Percentiles rank a stretch among this genome's conserved stretches.
phyloP scores from a whole-genome alignment of 2,329 filamentous ascomycete genomes.

The Dactylellina haptotyla region DNA sequence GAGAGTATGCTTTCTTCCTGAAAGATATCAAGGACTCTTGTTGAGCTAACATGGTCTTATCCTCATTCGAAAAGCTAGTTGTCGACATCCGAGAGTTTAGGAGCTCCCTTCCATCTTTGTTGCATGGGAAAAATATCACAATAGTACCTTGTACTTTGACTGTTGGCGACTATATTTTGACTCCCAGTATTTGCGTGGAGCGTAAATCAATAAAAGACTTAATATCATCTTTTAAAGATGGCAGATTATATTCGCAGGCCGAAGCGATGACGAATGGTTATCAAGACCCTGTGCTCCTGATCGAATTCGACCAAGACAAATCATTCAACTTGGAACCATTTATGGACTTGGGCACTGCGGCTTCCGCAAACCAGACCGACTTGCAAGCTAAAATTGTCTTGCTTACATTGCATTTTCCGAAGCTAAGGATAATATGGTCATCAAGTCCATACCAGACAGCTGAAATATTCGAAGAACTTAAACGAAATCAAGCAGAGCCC shows the following conservation, averaged over 20 bases:
- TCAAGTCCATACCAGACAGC: slow-evolving; percentile 93
- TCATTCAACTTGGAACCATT: slow-evolving; percentile 84
- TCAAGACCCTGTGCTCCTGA: slow-evolving; percentile 86
- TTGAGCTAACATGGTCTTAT: not conserved
- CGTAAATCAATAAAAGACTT: slow-evolving; percentile 92
- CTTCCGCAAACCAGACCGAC: slow-evolving; percentile 70
- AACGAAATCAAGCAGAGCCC: slow-evolving; percentile 87
- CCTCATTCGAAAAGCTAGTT: slow-evolving; percentile 63
- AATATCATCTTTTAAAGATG: slow-evolving; percentile 89
- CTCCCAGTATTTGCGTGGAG: slow-evolving; percentile 89
- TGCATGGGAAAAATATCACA: slow-evolving; percentile 87
- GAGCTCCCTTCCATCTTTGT: slow-evolving; percentile 86
- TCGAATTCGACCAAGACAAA: slow-evolving; percentile 97
- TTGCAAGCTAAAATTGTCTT: slow-evolving; percentile 92
- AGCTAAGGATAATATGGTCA: slow-evolving; percentile 91
- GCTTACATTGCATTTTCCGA: slow-evolving; percentile 89
- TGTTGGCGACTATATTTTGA: slow-evolving; percentile 94
- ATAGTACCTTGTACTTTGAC: slow-evolving; percentile 95
- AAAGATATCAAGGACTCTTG: not conserved
- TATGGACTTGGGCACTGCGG: slow-evolving; percentile 62
- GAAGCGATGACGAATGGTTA: slow-evolving; percentile 97
- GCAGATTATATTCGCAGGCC: slow-evolving; percentile 88
- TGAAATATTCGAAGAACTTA: slow-evolving; percentile 93
- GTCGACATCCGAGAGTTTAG: slow-evolving; percentile 97
- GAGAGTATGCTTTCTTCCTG: slow-evolving; percentile 68